These are phyloP conservation scores for Radiomyces spectabilis DNA, from an alignment of 192 early-diverging fungal genomes.

Conservation along the genomic window DNA sequence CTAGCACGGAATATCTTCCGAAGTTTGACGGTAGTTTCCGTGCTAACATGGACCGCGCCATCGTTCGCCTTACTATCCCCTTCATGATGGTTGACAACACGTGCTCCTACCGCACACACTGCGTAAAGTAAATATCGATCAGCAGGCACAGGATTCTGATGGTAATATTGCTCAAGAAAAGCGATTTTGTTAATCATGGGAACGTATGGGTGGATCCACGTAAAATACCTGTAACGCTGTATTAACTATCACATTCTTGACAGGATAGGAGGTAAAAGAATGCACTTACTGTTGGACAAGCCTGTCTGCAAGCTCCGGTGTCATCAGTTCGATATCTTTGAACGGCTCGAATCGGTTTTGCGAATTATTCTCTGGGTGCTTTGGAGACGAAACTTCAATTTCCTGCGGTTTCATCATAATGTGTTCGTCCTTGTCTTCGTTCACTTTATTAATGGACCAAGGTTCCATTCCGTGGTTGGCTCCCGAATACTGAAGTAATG, in stretches of 20 bases:
- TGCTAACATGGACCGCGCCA: too few relatives aligned
- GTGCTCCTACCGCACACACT: slow-evolving; percentile 6
- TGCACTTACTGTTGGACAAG: slow-evolving; percentile 11
- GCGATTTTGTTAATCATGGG: slow-evolving; percentile 21
- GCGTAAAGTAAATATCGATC: slow-evolving; percentile 19
- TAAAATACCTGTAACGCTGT: slow-evolving; percentile 25
- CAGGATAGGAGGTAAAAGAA: background rate
- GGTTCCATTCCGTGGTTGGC: slow-evolving; percentile 24
- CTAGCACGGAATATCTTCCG: background rate
- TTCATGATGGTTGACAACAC: too few relatives aligned
- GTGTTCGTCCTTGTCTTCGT: slow-evolving; percentile 20
- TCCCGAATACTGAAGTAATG: too few relatives aligned
- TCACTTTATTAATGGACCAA: slow-evolving; percentile 37
- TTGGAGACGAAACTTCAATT: background rate
- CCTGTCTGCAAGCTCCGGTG: slow-evolving; percentile 6
- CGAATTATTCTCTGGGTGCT: background rate
- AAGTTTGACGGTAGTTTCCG: too few relatives aligned
- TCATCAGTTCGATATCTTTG: slow-evolving; percentile 2
- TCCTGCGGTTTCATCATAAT: slow-evolving; percentile 16
- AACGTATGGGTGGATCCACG: background rate
- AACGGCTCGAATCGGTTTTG: background rate
- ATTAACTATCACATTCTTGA: too few relatives aligned
- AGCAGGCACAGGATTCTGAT: slow-evolving; percentile 4
- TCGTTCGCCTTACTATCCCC: too few relatives aligned
- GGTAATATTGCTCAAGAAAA: slow-evolving; percentile 18